phyloP scores from a whole-genome alignment of 129 eudicot genomes.

The Flaveria ramosissima region DNA sequence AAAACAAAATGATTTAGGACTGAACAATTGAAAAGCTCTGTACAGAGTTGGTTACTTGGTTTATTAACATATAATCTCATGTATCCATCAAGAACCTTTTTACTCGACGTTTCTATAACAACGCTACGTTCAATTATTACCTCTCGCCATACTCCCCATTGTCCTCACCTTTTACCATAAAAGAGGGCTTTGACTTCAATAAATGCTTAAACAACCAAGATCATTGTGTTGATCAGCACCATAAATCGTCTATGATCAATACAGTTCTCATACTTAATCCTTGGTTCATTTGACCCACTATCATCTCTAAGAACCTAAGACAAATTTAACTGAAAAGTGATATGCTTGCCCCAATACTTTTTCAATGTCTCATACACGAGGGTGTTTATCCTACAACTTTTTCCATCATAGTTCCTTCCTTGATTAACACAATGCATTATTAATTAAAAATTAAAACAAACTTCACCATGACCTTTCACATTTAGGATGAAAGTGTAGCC shows the following conservation, averaged over 20 bases:
- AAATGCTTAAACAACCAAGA: background rate
- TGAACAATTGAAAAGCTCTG: background rate
- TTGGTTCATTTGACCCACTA: background rate
- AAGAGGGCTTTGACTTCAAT: background rate
- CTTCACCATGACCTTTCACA: background rate
- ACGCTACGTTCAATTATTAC: background rate
- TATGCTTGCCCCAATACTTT: background rate
- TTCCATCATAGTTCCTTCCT: background rate
- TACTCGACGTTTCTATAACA: background rate
- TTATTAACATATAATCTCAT: background rate
- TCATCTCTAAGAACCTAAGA: background rate
- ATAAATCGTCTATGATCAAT: background rate
- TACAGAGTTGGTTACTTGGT: background rate
- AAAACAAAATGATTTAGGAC: background rate
- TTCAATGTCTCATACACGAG: background rate
- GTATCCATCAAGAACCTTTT: background rate
- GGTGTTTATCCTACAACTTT: background rate
- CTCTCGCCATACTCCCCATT: background rate
- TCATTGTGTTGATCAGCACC: background rate
- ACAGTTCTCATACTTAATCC: slow-evolving; percentile 2
- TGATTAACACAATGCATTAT: background rate
- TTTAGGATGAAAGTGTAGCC: background rate
- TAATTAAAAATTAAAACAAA: background rate
- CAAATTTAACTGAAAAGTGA: background rate
- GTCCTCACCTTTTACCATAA: background rate